phyloP scores from a whole-genome alignment of 129 eudicot species.

The Arctium lappa region DNA sequence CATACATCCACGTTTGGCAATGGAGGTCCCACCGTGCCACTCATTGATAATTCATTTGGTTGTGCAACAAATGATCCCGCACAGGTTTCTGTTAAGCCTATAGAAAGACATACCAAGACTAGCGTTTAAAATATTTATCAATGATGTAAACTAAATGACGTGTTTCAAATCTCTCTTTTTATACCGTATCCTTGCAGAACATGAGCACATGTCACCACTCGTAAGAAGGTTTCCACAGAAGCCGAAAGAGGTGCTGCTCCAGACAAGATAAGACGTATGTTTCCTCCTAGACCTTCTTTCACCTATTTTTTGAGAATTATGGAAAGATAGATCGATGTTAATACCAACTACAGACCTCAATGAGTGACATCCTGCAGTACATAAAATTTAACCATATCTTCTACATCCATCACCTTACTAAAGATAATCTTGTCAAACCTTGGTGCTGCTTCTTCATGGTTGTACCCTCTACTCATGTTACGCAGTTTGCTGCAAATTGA shows the following conservation, averaged over 20 bases:
- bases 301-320: constrained; percentile 37
- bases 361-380: background rate
- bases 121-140: background rate
- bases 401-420: constrained; percentile 59
- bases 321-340: background rate
- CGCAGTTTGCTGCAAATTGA: constrained; percentile 65
- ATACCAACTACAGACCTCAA: background rate
- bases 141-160: too few species aligned
- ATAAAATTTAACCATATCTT: too few species aligned
- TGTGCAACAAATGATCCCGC: constrained; percentile 79
- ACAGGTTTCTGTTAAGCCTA: constrained; percentile 90
- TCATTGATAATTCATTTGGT: constrained; percentile 62
- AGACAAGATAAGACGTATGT: constrained; percentile 72
- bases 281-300: constrained; percentile 96
- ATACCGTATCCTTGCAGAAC: constrained; percentile 98
- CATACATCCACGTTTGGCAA: constrained; percentile 73
- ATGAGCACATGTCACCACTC: constrained; percentile 92
- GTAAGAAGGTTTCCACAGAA: constrained; percentile 74
- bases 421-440: constrained; percentile 77
- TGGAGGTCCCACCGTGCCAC: constrained; percentile 86
- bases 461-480: constrained; percentile 78
- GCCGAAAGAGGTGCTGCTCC: constrained; percentile 97
- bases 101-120: constrained; percentile 5
- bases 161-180: too few species aligned
- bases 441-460: constrained; percentile 88